Conservation (phyloP, 192 early-diverging fungal genomes). For the Umbelopsis ramanniana region DNA sequence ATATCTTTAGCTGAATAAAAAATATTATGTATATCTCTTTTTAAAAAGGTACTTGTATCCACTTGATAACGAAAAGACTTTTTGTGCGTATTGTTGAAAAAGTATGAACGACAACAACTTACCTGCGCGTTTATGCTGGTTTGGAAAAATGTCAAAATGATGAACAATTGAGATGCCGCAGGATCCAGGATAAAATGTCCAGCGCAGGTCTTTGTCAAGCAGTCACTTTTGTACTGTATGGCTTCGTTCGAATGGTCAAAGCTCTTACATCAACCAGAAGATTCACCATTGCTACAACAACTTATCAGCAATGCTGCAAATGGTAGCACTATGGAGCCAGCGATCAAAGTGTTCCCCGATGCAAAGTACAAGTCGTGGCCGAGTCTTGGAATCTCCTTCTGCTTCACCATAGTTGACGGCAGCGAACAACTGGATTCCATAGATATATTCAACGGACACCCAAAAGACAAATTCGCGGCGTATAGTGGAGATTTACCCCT, state of each 20-base stretch:
- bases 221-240: background rate
- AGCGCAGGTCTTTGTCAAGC: background rate
- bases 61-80: too few species aligned
- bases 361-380: conserved; percentile 46
- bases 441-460: conserved; percentile 45
- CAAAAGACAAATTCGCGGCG: conserved; percentile 41
- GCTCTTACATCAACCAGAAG: conserved; percentile 4
- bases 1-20: too few species aligned
- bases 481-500: conserved; percentile 25
- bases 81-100: too few species aligned
- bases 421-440: conserved; percentile 41
- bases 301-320: background rate
- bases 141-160: background rate
- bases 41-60: too few species aligned
- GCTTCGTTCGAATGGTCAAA: conserved; percentile 8
- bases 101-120: too few species aligned
- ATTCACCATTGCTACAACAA: background rate
- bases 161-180: too few species aligned
- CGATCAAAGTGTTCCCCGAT: conserved; percentile 44
- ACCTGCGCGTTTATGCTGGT: too few species aligned
- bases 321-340: conserved; percentile 23
- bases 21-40: too few species aligned
- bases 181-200: too few species aligned
- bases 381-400: conserved; percentile 47
- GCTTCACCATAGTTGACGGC: conserved; percentile 34